Base-by-base conservation (phyloP, 1,284 basidiomycete genomes). In the Cerrena zonata region DNA sequence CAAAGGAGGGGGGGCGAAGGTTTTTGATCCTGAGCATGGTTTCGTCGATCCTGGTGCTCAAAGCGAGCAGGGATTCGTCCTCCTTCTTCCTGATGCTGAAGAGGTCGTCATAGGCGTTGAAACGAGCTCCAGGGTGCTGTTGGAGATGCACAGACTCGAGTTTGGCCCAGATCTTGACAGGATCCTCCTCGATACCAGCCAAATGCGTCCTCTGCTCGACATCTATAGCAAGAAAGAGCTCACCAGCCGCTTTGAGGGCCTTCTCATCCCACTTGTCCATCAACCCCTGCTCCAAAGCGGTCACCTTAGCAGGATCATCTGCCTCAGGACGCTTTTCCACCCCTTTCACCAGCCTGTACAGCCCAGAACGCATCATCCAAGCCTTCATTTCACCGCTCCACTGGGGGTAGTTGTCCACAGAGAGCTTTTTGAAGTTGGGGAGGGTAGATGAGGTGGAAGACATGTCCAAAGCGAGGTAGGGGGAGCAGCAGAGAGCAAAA, bases 31-130 rank as follows among this genome's bases (percentile, higher is more conserved):
- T 49, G n/a, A 48, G 27, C 45, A 67, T 60, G 3, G 55, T 50
- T 10, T 54, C 47, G 18, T 65, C 60, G 18, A 67, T 56, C 27
- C 64, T 49, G 21, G 56, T 58, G 30, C 58, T 56, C 1, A 69
- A 56, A 34, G 49, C 40, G 34, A 51, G 46, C 3, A 72, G 60
- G 15, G 58, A 53, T 52, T 70, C 61, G 18, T 63, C 56, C 5
- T 64, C 53, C 15, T 51, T 34, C 52, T 65, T 67, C 23, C 51
- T 50, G 49, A 69, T 65, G 15, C 53, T 53, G 46, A 70, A 63
- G 37, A 70, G 57, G 23, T 61, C 47, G 24, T 69, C 62, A 58
- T 66, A 69, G 50, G 66, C 63, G 48, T 65, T 67, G 54, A 49
- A 42, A n/a, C 39, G 40, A 49, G 39, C 40, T 13, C 39, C 40